Evolutionary conservation across 2,329 filamentous ascomycete genomes (phyloP), one percentile per base, ranked within the genome.

Genomic region (Lecanicillium sp.): DNA sequence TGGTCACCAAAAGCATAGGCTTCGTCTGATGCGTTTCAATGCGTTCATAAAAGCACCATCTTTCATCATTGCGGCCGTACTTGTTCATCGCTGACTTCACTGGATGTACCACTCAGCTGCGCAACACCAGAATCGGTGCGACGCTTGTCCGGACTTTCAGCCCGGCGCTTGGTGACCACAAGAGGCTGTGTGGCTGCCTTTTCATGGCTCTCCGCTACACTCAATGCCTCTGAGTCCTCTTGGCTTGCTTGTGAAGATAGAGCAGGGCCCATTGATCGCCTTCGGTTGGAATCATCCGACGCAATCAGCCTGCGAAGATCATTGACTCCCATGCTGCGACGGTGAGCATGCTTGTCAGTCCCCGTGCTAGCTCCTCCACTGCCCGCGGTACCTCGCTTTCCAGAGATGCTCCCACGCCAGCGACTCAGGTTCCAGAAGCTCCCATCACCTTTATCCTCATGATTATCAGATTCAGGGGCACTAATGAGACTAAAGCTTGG

Each of bases 391-490:
- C 57, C 50, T 38, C 54, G 57, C 12, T 64, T 48, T 1, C 55
- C 53, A 3, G 65, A 54, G 4, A 68, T 57, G 3, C 50, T 48
- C 5, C 62, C 61, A 36, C 63, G 66, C 75, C 73, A 78, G 16
- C 70, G 63, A 27, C 65, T 67, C 15, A 75, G 51, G 43, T 73
- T 78, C 75, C 75, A 80, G 51, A 80, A 79, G 9, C 67, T 17
- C 46, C 59, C 54, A 7, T 64, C 59, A 3, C 60, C 63, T 4
- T 64, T 65, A 4, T 68, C 64, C 18, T 63, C 59, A 5, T 60
- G 57, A 9, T 63, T 53, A 13, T 65, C 55, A 1, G 53, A 45
- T 13, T 58, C 57, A 6, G 52, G 49, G 5, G 52, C 51, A 27
- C 53, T 59, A 6, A 60, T 58, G 18, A 76, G 62, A 5, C 64